Evolutionary conservation across 495 filamentous ascomycete genomes (phyloP).

Genomic region (Filosporella fistucella): DNA sequence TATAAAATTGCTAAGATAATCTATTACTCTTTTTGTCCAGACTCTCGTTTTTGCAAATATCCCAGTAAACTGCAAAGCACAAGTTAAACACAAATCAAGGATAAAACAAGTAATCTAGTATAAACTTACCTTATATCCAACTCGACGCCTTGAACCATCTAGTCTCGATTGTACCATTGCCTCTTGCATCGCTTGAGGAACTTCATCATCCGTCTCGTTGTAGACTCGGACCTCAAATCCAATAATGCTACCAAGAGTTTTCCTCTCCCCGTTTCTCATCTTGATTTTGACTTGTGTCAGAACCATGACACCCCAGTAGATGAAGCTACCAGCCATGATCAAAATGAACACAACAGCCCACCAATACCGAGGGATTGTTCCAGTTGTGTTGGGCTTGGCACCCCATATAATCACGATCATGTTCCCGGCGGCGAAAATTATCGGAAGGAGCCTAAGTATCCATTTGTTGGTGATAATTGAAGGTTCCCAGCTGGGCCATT

Average conservation of each 20-base stretch:
- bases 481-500: too few species aligned
- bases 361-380: neutral
- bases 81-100: too few species aligned
- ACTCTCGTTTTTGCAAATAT: too few species aligned
- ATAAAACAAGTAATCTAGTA: too few species aligned
- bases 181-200: slow-evolving; percentile 2
- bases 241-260: neutral
- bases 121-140: slow-evolving; percentile 2
- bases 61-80: too few species aligned
- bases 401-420: slow-evolving; percentile 1
- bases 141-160: neutral
- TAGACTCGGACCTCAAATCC: slow-evolving; percentile 2
- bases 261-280: neutral
- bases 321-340: neutral
- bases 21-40: too few species aligned
- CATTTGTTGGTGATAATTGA: slow-evolving; percentile 3
- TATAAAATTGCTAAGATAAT: too few species aligned
- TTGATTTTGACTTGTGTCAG: neutral
- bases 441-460: neutral
- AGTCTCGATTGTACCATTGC: slow-evolving; percentile 1
- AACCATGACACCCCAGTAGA: slow-evolving; percentile 2
- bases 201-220: neutral
- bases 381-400: neutral
- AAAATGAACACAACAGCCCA: neutral
- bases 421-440: neutral